Evolutionary conservation across 2,329 filamentous ascomycete genomes (phyloP), one percentile per base, ranked within the genome.

Genomic region (Pseudocercospora fijiensis): DNA sequence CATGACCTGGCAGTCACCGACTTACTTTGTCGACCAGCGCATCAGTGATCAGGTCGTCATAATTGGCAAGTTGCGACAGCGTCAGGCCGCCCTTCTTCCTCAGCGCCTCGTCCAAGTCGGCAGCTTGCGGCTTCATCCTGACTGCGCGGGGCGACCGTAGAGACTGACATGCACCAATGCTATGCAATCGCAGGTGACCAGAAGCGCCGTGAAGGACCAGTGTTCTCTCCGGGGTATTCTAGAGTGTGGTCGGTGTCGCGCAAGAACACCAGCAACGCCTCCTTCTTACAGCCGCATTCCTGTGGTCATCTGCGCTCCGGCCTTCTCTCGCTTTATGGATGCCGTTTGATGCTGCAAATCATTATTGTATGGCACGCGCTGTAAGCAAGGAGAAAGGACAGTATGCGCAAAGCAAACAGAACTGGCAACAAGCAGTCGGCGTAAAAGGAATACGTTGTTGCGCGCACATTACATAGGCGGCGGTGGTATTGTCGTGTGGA

Each of bases 31-130:
- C 95, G 65, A 99, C 88, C 59, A 99, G 87, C 70, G 91, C 90
- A 84, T 99, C 95, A 7, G 95, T 99, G 67, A 96, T 83, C 69
- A 98, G 88, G 78, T 99, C 95, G 80, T 99, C 95, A 81, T 98
- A 98, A 57, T 90, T 89, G 30, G 92, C 90, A 73, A 99, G 82
- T 82, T 96, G 93, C 65, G 89, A 88, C 71, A 98, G 83, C 7
- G 92, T 96, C 72, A 99, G 83, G 66, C 87, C 86, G 75, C 90
- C 87, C 80, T 85, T 90, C 78, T 89, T 86, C 65, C 80, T 69
- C 68, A 79, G 71, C 74, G 78, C 78, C 76, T 76, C 74, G 70
- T 78, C 77, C 60, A 81, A 73, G 63, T 81, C 69, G 58, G 71
- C 74, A 22, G 73, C 69, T 49, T 72, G 69, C 27, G 66, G 68